Percentiles rank a stretch among this genome's conserved stretches.
phyloP scores from a whole-genome alignment of 768 basidiomycete species.

The Porphyrellus cyaneotinctus region DNA sequence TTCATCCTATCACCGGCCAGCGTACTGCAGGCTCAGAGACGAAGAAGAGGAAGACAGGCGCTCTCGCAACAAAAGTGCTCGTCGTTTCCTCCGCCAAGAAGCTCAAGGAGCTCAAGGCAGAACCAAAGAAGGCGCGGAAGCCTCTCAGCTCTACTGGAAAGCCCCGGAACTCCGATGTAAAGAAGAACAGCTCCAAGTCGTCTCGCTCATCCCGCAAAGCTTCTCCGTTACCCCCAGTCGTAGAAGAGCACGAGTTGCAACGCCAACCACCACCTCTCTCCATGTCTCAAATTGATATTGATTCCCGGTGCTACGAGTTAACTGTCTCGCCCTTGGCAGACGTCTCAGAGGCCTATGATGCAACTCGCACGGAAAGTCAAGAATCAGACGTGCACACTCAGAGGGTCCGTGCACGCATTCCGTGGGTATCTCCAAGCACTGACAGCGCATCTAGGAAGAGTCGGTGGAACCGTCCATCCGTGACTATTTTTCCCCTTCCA shows the following conservation, averaged over 20 bases:
- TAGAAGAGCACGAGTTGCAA: slow-evolving; percentile 44
- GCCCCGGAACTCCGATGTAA: slow-evolving; percentile 29
- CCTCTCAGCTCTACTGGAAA: slow-evolving; percentile 30
- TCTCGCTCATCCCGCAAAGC: slow-evolving; percentile 40
- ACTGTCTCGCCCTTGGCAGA: slow-evolving; percentile 78
- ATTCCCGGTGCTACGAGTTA: slow-evolving; percentile 75
- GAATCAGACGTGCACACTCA: slow-evolving; percentile 41
- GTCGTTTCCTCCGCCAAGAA: slow-evolving; percentile 37
- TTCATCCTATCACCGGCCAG: slow-evolving; percentile 69
- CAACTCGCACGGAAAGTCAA: slow-evolving; percentile 34
- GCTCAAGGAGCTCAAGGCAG: slow-evolving; percentile 42
- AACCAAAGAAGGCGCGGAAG: slow-evolving; percentile 59
- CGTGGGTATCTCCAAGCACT: neutral
- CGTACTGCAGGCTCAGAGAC: slow-evolving; percentile 36
- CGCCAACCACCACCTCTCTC: slow-evolving; percentile 25
- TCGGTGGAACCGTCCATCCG: slow-evolving; percentile 55
- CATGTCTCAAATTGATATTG: slow-evolving; percentile 51
- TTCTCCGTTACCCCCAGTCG: slow-evolving; percentile 61
- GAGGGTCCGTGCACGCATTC: slow-evolving; percentile 40
- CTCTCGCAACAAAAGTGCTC: slow-evolving; percentile 51
- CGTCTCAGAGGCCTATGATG: slow-evolving; percentile 66
- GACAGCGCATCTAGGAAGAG: slow-evolving; percentile 37
- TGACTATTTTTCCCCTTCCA: slow-evolving; percentile 43
- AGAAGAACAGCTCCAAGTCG: slow-evolving; percentile 37
- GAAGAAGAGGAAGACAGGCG: slow-evolving; percentile 65